Percentiles rank a stretch among this genome's conserved stretches.
These are phyloP conservation scores for Logfia minima DNA, from an alignment of 129 eudicot species.

Conservation along the genomic window DNA sequence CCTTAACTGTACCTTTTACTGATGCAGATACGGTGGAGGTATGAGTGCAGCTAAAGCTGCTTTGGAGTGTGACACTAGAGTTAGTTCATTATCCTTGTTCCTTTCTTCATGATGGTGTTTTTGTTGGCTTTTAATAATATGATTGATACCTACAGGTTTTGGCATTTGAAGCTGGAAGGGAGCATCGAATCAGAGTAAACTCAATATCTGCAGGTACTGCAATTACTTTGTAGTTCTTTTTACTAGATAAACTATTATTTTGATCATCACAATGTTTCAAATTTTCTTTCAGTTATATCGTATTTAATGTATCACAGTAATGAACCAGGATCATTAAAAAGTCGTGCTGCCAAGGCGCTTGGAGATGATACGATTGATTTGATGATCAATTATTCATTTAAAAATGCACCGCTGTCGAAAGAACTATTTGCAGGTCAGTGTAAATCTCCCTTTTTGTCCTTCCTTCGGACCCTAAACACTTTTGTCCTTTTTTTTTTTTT, in stretches of 20 bases:
- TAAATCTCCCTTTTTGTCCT: neutral
- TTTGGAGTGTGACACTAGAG: constrained; percentile 83
- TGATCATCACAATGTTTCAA: neutral
- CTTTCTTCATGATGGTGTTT: neutral
- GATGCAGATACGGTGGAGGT: constrained; percentile 85
- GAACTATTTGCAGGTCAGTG: constrained; percentile 16
- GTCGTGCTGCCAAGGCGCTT: constrained; percentile 78
- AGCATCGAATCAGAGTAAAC: neutral
- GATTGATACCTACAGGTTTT: neutral
- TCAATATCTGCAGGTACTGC: constrained; percentile 9
- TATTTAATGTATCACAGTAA: neutral
- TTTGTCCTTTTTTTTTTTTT: neutral
- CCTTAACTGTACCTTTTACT: neutral
- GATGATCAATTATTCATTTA: neutral
- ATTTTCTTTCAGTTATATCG: neutral
- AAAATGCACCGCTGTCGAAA: constrained; percentile 3
- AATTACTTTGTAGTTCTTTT: neutral
- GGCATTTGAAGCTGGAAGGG: constrained; percentile 6
- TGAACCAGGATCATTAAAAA: constrained; percentile 65
- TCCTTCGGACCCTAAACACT: neutral
- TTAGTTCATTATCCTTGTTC: constrained; percentile 18
- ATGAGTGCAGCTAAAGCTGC: constrained; percentile 98
- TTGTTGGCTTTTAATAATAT: neutral
- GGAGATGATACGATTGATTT: neutral
- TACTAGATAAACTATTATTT: neutral